These are phyloP conservation scores for Tetrahymena elliotti DNA, from an alignment of 73 alveolate genomes.

Conservation along the genomic window DNA sequence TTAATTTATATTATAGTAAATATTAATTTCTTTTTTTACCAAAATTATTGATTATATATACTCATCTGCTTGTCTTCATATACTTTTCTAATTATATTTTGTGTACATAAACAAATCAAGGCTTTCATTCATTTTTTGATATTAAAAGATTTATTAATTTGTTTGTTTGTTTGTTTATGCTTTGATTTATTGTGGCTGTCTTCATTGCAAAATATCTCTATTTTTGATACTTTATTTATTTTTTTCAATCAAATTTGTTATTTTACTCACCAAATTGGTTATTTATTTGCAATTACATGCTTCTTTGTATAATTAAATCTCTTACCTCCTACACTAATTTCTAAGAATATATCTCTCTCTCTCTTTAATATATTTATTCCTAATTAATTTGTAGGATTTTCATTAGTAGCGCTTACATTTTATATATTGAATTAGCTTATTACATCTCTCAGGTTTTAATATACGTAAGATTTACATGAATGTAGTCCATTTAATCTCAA, in stretches of 20 bases:
- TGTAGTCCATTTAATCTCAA: background rate
- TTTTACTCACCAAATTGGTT: background rate
- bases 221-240: too few relatives aligned
- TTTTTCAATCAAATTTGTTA: background rate
- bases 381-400: background rate
- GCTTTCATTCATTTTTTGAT: background rate
- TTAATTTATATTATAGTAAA: background rate
- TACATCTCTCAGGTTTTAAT: background rate
- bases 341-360: background rate
- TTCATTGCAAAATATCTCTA: background rate
- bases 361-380: background rate
- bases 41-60: background rate
- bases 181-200: background rate
- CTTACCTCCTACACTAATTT: background rate
- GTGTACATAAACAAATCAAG: background rate
- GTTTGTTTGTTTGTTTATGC: background rate
- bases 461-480: background rate
- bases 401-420: background rate
- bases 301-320: background rate
- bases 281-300: background rate
- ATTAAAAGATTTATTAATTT: background rate
- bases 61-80: background rate
- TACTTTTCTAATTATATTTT: background rate
- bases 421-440: background rate
- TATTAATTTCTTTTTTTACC: background rate